phyloP scores from a whole-genome alignment of 2,329 filamentous ascomycete genomes.

The Ceratocystis destructans region DNA sequence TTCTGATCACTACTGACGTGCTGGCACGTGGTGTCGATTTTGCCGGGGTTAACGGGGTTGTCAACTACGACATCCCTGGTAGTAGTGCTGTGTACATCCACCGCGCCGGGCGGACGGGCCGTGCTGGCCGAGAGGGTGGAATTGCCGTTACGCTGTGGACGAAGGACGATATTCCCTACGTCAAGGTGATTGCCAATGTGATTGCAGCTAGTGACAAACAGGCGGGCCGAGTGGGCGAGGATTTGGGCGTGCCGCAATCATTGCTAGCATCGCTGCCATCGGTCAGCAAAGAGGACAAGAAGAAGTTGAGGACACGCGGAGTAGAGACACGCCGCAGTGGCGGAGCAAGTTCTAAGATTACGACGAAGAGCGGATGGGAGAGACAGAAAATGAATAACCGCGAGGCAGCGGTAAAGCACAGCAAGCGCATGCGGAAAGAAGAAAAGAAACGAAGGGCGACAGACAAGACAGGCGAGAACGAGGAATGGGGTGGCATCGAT shows the following conservation, averaged over 20 bases:
- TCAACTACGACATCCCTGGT: slow-evolving; percentile 96
- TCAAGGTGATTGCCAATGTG: slow-evolving; percentile 87
- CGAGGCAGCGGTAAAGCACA: slow-evolving; percentile 47
- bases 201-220: slow-evolving; percentile 72
- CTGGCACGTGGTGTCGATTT: slow-evolving; percentile 89
- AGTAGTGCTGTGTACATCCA: slow-evolving; percentile 85
- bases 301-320: slow-evolving; percentile 67
- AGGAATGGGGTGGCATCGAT: slow-evolving; percentile 40
- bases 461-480: slow-evolving; percentile 22
- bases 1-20: slow-evolving; percentile 90
- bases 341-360: slow-evolving; percentile 50
- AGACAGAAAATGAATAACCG: slow-evolving; percentile 53
- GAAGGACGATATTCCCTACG: slow-evolving; percentile 76
- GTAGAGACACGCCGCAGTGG: slow-evolving; percentile 53
- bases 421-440: slow-evolving; percentile 40
- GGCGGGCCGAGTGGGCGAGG: slow-evolving; percentile 38
- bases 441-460: slow-evolving; percentile 20
- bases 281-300: slow-evolving; percentile 69
- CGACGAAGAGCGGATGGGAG: slow-evolving; percentile 67
- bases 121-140: slow-evolving; percentile 75
- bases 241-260: slow-evolving; percentile 63
- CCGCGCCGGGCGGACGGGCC: slow-evolving; percentile 78
- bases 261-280: slow-evolving; percentile 75
- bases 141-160: slow-evolving; percentile 91
- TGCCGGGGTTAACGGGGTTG: slow-evolving; percentile 83